Evolutionary conservation across 78 protist genomes (phyloP).

Genomic region (Polysphondylium violaceum): DNA sequence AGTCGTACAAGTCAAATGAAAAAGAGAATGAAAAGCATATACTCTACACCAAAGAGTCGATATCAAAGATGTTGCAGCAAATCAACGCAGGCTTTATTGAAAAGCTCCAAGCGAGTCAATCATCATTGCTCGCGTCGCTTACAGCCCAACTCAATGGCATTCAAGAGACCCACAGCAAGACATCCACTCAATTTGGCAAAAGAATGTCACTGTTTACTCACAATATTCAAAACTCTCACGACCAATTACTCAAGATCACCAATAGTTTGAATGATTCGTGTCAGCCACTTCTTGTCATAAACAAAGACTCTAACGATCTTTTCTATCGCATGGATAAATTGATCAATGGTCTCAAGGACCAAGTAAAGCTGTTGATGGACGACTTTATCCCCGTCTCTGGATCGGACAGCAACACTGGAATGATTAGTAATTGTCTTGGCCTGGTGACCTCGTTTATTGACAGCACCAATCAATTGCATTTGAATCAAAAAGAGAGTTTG

Average conservation of each 20-base stretch:
- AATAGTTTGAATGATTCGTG: not conserved
- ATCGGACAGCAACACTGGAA: not conserved
- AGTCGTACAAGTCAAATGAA: not conserved
- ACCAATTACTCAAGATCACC: not conserved
- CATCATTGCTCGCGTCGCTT: constrained; percentile 1
- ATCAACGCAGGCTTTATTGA: not conserved
- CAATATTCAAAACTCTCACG: not conserved
- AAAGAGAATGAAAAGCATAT: not conserved
- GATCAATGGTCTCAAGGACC: not conserved
- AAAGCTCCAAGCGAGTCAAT: constrained; percentile 1
- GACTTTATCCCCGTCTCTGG: not conserved
- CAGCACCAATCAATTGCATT: not conserved
- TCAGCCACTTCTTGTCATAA: constrained; percentile 11
- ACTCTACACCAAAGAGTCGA: not conserved
- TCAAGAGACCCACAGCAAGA: constrained; percentile 5
- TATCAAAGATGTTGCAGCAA: not conserved
- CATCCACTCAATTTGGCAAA: constrained; percentile 11
- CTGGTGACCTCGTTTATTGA: not conserved
- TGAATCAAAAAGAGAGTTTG: not conserved
- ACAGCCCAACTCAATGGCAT: not conserved
- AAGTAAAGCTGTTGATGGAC: not conserved
- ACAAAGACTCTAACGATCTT: constrained; percentile 28
- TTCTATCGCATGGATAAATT: constrained; percentile 9
- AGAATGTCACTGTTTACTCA: not conserved
- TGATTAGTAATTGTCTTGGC: constrained; percentile 3